Base-by-base conservation (phyloP, 148 eudicot genomes). In the Chenopodium formosanum region DNA sequence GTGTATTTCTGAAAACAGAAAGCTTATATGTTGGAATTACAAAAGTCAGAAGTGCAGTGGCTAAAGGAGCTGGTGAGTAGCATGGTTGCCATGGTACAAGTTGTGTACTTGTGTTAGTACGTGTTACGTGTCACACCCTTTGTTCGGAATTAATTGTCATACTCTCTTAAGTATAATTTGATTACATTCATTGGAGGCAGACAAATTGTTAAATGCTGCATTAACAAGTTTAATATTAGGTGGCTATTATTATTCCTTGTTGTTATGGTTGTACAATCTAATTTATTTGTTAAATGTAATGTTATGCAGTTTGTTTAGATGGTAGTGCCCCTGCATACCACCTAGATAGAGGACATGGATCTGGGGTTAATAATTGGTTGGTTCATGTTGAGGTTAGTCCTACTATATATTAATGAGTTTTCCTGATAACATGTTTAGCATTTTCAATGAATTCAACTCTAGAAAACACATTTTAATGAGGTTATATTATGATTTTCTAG, bases 261-360 rank as follows among this genome's bases (percentile, higher is more conserved):
- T 14, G 37, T 71, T 44, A 52, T 22, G 31, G 31, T 44, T 72
- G 31, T n/a, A 60, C 44, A 8, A 22, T 64, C 65, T 74, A 9
- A 74, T 70, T 23, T 85, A 17, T 52, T 29, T 75, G 76, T 66
- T 48, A 58, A 9, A 66, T 68, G 16, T 29, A 50, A 74, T 14
- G 19, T 77, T 74, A 1, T 84, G 86, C 81, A 91, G 94, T 91
- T 82, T 91, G 94, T 84, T 87, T 91, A 86, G 94, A 91, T 84
- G 94, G 94, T 25, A 89, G 91, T 76, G 86, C 94, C 71, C 94
- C 94, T 4, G 94, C 94, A 9, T 91, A 91, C 69, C 89, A 91
- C 81, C 70, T 89, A n/a, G 80, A 91, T 70, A 86, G 86, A 73
- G 94, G 94, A 79, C 85, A 44, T 80, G 94, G 94, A 58, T 73